A percentile compares a stretch with the other conserved stretches of the same genome.
Evolutionary conservation across 2,329 filamentous ascomycete genomes (phyloP).

Genomic region (Neopestalotiopsis sp.): DNA sequence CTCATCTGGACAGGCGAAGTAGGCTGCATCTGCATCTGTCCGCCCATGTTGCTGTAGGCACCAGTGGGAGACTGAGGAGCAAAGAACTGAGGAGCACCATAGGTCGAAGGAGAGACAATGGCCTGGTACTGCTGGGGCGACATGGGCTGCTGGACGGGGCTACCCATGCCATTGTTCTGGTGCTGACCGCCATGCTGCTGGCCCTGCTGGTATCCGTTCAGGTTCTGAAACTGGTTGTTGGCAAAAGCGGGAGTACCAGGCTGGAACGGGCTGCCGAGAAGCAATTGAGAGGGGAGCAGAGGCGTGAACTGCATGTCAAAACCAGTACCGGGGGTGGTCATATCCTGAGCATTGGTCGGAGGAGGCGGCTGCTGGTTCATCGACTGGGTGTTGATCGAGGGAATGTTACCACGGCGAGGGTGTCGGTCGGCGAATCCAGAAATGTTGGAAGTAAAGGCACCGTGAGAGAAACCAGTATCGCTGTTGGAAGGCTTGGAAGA

Average conservation of each 20-base stretch:
- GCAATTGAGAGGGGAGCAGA: constrained; percentile 89
- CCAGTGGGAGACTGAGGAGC: constrained; percentile 86
- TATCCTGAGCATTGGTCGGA: constrained; percentile 68
- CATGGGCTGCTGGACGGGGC: constrained; percentile 77
- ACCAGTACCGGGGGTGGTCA: constrained; percentile 85
- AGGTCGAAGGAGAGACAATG: constrained; percentile 84
- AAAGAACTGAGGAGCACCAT: constrained; percentile 82
- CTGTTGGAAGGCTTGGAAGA: constrained; percentile 82
- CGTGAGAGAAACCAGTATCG: constrained; percentile 90
- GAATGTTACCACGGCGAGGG: constrained; percentile 83
- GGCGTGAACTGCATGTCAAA: constrained; percentile 99
- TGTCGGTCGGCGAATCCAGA: constrained; percentile 87
- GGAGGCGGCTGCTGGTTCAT: constrained; percentile 52
- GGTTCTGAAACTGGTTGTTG: constrained; percentile 89
- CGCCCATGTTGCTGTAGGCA: constrained; percentile 69
- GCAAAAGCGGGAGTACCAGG: constrained; percentile 91
- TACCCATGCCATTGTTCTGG: constrained; percentile 66
- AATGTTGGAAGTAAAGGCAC: constrained; percentile 87
- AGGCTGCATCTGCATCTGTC: constrained; percentile 65
- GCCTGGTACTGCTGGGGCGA: constrained; percentile 85
- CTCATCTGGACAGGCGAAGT: constrained; percentile 78
- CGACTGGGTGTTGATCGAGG: constrained; percentile 87
- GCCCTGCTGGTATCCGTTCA: constrained; percentile 76
- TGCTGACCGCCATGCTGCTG: constrained; percentile 50
- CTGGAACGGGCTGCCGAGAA: constrained; percentile 96